Base-by-base conservation (phyloP, 306 rosid species). In the Vicia sativa region DNA sequence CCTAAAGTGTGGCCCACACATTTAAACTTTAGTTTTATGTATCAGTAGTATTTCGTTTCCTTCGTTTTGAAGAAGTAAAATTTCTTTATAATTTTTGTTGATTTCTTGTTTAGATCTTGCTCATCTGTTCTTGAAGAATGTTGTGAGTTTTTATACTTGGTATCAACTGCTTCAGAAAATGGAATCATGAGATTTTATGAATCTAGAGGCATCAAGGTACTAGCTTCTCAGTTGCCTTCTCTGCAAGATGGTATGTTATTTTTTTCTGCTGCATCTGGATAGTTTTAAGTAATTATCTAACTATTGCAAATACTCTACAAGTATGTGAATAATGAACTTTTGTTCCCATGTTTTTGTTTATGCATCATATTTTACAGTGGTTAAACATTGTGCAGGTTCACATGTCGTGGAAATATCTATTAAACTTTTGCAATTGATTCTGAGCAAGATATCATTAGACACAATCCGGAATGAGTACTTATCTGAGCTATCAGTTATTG, bases 141-240 rank as follows among this genome's bases (percentile, higher is more conserved):
- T 77, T 88, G 76, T 58, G 97, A 93, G 79, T 85, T 90, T 83
- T 68, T 93, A 10, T 90, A 88, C 83, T 77, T 93, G 72, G 95
- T 86, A 37, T 83, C 86, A 41, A 79, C 82, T 45, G 77, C 93
- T 31, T 81, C 98, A 48, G 93, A 71, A 68, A 80, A 70, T 73
- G 96, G 93, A 65, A 53, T 84, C 45, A 14, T 34, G 74, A 79
- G 5, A 56, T 81, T 90, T 48, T 87, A 80, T 69, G 77, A 84
- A 67, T 82, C 85, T 53, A 82, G 85, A 48, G 93, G 95, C 67
- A 55, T 87, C 70, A 86, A 77, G 70, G 68, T 73, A 49, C 56
- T 89, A 48, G 93, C 96, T 65, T 78, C 91, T 68, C 96, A 85
- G 62, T 80, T 87, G 72, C 62, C 75, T 57, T 55, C 70, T 72